Evolutionary conservation across 179 eudicot genomes (phyloP), one percentile per base, ranked within the genome.

Genomic region (Corrigiola litoralis): DNA sequence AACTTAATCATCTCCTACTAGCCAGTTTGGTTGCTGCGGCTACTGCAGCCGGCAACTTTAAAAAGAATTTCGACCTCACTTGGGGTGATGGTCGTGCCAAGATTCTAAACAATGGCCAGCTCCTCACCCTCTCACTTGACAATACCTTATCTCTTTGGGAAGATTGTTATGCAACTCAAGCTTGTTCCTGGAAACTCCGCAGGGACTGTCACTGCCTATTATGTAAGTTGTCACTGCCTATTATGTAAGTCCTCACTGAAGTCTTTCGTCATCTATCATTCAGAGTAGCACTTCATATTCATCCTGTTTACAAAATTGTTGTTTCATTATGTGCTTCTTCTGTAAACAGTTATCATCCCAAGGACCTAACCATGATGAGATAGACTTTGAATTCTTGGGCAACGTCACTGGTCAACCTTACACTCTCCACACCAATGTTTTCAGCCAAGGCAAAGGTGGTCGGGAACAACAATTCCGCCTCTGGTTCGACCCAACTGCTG

Each of bases 391-490:
- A 36, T 75, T 75, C 67, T 42, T 75, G 50, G 79, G 79, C 36
- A 75, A 75, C 5, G 61, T 48, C 27, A 36, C 68, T 12, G 75
- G 79, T 2, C 59, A 75, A 64, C 79, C 79, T 47, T 75, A 75
- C 53, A 75, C 79, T 16, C 71, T 75, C 48, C 79, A 75, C 68
- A 75, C 79, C 12, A 75, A 71, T 20, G 59, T 75, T n/a, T 75
- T 70, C 67, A 72, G 65, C 12, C 65, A 70, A 48, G 75, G 79
- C 13, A 65, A 60, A 70, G 79, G 79, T 27, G 57, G 38, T 32
- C 63, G 79, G 12, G 75, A 75, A 52, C 79, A 75, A 47, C 79
- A 75, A 36, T 71, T 75, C 23, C 75, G 61, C 11, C 71, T 70
- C 28, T 75, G 75, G 78, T 75, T 75, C 56, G 71, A 75, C 63